phyloP scores from a whole-genome alignment of 2,329 filamentous ascomycete genomes.

The Epichloe elymi region DNA sequence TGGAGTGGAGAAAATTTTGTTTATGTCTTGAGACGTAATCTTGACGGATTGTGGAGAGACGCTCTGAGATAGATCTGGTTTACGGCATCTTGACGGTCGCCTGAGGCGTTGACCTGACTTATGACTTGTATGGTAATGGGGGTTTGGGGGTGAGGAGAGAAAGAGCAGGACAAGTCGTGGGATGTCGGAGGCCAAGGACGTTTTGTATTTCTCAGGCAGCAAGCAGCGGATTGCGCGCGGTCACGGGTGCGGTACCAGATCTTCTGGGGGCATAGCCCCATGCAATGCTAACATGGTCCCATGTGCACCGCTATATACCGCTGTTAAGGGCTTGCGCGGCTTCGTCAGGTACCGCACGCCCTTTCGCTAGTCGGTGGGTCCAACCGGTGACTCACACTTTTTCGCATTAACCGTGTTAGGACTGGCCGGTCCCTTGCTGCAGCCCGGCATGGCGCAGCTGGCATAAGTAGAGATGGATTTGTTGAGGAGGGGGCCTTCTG shows the following conservation, averaged over 20 bases:
- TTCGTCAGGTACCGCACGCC: constrained; percentile 10
- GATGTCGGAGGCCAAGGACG: constrained; percentile 14
- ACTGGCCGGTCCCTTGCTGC: constrained; percentile 11
- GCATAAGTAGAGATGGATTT: background rate
- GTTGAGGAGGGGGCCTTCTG: background rate
- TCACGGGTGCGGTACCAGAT: constrained; percentile 8
- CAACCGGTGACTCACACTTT: constrained; percentile 23
- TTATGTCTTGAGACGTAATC: constrained; percentile 36
- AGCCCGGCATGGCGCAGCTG: background rate
- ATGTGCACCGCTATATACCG: background rate
- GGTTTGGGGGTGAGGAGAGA: constrained; percentile 19
- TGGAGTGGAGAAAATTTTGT: constrained; percentile 33
- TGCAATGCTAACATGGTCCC: background rate
- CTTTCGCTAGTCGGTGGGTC: constrained; percentile 14
- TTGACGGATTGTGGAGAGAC: constrained; percentile 30
- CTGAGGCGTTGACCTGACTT: constrained; percentile 19
- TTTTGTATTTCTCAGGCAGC: constrained; percentile 37
- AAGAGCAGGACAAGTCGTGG: constrained; percentile 13
- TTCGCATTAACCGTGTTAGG: constrained; percentile 16
- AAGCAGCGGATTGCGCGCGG: constrained; percentile 13
- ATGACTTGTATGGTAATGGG: constrained; percentile 19
- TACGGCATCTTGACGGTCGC: constrained; percentile 46
- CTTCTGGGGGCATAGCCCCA: background rate
- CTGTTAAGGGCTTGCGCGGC: constrained; percentile 1
- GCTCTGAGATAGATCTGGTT: constrained; percentile 28